Evolutionary conservation across 495 filamentous ascomycete genomes (phyloP).

Genomic region (Xylaria nigripes): DNA sequence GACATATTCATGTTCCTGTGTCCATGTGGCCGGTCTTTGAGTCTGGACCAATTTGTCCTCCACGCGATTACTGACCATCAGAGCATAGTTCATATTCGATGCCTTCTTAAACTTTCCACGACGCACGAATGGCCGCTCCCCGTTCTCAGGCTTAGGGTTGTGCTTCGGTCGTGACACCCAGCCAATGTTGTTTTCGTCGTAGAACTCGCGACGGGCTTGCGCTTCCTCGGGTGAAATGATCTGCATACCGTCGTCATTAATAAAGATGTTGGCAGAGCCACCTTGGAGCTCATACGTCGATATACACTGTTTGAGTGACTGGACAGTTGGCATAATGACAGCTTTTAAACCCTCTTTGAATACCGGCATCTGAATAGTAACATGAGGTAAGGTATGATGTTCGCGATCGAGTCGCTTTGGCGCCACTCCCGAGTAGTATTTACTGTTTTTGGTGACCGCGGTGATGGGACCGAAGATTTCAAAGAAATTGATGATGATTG

Average conservation of each 20-base stretch:
- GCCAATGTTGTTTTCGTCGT: conserved; percentile 54
- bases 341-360: conserved; percentile 62
- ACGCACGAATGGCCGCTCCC: conserved; percentile 41
- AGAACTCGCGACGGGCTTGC: conserved; percentile 52
- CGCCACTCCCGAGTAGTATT: conserved; percentile 50
- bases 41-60: conserved; percentile 47
- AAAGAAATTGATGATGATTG: conserved; percentile 45
- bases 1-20: conserved; percentile 41
- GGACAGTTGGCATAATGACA: conserved; percentile 56
- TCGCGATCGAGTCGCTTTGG: conserved; percentile 43
- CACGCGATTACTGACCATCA: conserved; percentile 50
- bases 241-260: conserved; percentile 66
- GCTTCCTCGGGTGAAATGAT: conserved; percentile 48
- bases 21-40: conserved; percentile 38
- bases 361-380: conserved; percentile 69
- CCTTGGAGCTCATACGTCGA: conserved; percentile 62
- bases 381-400: conserved; percentile 46
- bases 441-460: conserved; percentile 48
- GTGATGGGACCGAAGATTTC: conserved; percentile 54
- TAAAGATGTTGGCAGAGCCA: conserved; percentile 61
- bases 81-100: conserved; percentile 65
- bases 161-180: conserved; percentile 55
- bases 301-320: conserved; percentile 55
- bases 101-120: conserved; percentile 68
- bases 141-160: conserved; percentile 39